These are phyloP conservation scores for Lichtheimia corymbifera DNA, from an alignment of 371 early-diverging fungal genomes.

Conservation along the genomic window DNA sequence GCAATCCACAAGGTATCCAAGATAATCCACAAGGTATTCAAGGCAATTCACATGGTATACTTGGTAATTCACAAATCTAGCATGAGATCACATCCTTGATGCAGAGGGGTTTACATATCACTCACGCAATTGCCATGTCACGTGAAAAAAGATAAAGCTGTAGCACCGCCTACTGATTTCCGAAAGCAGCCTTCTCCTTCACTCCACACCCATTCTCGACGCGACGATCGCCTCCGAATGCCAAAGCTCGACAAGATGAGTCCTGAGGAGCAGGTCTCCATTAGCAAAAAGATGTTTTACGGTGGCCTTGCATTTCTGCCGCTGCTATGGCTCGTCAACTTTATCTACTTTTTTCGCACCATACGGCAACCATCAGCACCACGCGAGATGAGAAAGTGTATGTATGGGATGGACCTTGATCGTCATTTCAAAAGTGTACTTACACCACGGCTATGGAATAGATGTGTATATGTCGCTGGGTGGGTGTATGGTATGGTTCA, in stretches of 20 bases:
- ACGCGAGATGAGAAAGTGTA: slow-evolving; percentile 53
- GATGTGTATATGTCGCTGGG: slow-evolving; percentile 53
- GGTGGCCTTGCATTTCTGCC: slow-evolving; percentile 63
- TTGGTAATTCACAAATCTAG: too few species aligned
- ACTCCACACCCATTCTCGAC: too few species aligned
- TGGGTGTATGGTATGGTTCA: slow-evolving; percentile 48
- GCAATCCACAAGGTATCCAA: too few species aligned
- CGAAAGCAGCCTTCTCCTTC: too few species aligned
- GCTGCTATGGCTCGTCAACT: slow-evolving; percentile 62
- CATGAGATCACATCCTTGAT: too few species aligned
- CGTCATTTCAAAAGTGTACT: not conserved
- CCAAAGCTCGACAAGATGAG: slow-evolving; percentile 54
- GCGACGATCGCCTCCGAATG: slow-evolving; percentile 23
- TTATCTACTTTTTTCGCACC: slow-evolving; percentile 55
- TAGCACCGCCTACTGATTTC: too few species aligned
- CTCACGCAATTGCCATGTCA: too few species aligned
- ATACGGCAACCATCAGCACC: slow-evolving; percentile 35
- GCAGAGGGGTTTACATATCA: too few species aligned
- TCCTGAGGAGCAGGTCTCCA: slow-evolving; percentile 52
- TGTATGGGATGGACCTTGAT: slow-evolving; percentile 5
- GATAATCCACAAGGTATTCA: too few species aligned
- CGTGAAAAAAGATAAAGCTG: too few species aligned
- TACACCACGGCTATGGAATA: slow-evolving; percentile 19
- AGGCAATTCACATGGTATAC: too few species aligned
- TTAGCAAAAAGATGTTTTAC: slow-evolving; percentile 61